Base-by-base conservation (phyloP, 73 alveolate genomes). In the Strombidium stylifer region DNA sequence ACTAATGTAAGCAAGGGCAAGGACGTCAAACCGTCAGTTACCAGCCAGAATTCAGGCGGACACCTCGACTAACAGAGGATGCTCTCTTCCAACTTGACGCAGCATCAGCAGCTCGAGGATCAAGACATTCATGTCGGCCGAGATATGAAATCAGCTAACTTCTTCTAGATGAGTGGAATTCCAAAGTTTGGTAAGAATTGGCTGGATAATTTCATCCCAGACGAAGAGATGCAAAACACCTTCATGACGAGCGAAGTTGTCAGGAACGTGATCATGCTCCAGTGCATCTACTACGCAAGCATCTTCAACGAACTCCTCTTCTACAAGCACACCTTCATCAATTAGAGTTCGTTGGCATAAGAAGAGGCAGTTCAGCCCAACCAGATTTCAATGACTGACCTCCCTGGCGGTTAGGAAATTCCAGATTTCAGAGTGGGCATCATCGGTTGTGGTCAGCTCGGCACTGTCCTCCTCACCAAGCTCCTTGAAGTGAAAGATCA, bases 361-460 rank as follows among this genome's bases (percentile, higher is more conserved):
- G n/a, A 27, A 27, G 55, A 27, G n/a, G n/a, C 19, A 15, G 46
- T 44, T 15, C 55, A 15, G 55, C 25, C 16, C 19, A 44, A 12
- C 14, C 19, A 4, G 19, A 44, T 44, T 12, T 14, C 5, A n/a
- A n/a, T n/a, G n/a, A n/a, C n/a, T n/a, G n/a, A n/a, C n/a, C n/a
- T n/a, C n/a, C n/a, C n/a, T n/a, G n/a, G n/a, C n/a, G n/a, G n/a
- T n/a, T n/a, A n/a, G n/a, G n/a, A n/a, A n/a, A n/a, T n/a, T n/a
- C n/a, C n/a, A n/a, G 69, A 54, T 4, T 34, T 79, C 0, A 79
- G 57, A 32, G 39, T 79, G 20, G 90, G 90, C n/a, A 79, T 79
- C 48, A 69, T 79, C 16, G 90, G 90, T 11, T 79, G 90, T 27
- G 90, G 90, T 16, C 48, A 79, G 48, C 65, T 79, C 8, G 90